Evolutionary conservation across 441 rosid species (phyloP).

Genomic region (Aquilaria agallochum): DNA sequence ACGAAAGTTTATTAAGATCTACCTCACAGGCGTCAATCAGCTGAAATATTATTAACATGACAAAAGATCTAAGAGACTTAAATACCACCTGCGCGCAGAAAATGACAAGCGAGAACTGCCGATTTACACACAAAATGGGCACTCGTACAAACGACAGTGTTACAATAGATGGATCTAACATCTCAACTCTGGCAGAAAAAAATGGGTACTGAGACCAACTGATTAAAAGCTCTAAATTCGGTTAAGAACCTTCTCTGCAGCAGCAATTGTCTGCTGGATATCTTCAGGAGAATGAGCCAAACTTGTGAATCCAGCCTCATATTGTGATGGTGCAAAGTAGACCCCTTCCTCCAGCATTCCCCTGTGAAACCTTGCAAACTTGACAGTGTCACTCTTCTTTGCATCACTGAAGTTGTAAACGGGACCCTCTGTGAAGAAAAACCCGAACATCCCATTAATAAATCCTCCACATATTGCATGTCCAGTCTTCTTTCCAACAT

Average conservation of each 20-base stretch:
- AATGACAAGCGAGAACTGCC: conserved; percentile 1
- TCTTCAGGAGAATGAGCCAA: conserved; percentile 78
- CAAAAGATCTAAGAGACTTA: neutral
- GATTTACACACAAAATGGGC: conserved; percentile 18
- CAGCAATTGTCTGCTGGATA: conserved; percentile 63
- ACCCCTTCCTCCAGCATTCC: conserved; percentile 94
- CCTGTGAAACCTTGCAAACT: conserved; percentile 65
- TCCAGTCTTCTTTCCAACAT: conserved; percentile 81
- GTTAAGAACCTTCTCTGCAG: conserved; percentile 70
- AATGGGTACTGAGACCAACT: neutral
- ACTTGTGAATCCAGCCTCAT: conserved; percentile 91
- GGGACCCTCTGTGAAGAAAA: conserved; percentile 92
- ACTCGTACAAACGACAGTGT: neutral
- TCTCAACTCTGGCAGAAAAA: neutral
- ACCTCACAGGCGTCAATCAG: neutral
- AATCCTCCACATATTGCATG: conserved; percentile 83
- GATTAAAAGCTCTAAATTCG: conserved; percentile 36
- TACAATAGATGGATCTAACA: neutral
- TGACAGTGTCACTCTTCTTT: conserved; percentile 68
- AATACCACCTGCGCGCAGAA: neutral
- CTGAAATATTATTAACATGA: too few relatives aligned
- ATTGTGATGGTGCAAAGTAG: conserved; percentile 89
- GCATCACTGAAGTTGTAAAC: conserved; percentile 73
- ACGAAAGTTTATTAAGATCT: neutral
- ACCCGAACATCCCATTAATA: conserved; percentile 85